Conservation (phyloP, 2,329 filamentous ascomycete species). For the Fusarium begoniae region DNA sequence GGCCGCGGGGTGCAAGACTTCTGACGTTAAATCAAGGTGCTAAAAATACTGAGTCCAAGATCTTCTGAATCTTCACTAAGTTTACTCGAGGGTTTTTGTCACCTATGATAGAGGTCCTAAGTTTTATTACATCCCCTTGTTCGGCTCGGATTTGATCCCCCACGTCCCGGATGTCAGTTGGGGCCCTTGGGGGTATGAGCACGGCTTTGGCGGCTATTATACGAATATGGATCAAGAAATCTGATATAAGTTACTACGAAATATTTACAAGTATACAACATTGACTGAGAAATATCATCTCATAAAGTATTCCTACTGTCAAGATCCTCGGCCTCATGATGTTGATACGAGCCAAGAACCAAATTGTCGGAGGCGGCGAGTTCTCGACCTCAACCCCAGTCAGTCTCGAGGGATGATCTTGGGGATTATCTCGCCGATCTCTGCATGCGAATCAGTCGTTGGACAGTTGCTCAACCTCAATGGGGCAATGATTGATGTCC, state of each 20-base stretch:
- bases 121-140: no score
- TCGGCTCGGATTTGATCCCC: slow-evolving; percentile 10
- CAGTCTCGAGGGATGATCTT: slow-evolving; percentile 9
- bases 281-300: background rate
- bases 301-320: background rate
- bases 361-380: slow-evolving; percentile 9
- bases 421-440: slow-evolving; percentile 20
- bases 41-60: no score
- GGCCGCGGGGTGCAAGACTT: no score
- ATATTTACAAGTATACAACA: background rate
- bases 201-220: slow-evolving; percentile 9
- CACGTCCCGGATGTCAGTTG: slow-evolving; percentile 8
- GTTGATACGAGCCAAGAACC: background rate
- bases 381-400: slow-evolving; percentile 24
- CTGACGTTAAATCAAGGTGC: no score
- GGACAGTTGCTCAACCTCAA: slow-evolving; percentile 15
- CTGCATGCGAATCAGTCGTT: slow-evolving; percentile 27
- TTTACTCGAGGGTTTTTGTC: fast-evolving
- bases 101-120: no score
- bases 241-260: background rate
- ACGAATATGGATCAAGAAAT: background rate
- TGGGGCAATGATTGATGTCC: slow-evolving; percentile 11
- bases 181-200: background rate
- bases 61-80: no score
- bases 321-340: background rate